These are phyloP conservation scores for Citrullus amarus DNA, from an alignment of 306 rosid genomes.

Conservation along the genomic window DNA sequence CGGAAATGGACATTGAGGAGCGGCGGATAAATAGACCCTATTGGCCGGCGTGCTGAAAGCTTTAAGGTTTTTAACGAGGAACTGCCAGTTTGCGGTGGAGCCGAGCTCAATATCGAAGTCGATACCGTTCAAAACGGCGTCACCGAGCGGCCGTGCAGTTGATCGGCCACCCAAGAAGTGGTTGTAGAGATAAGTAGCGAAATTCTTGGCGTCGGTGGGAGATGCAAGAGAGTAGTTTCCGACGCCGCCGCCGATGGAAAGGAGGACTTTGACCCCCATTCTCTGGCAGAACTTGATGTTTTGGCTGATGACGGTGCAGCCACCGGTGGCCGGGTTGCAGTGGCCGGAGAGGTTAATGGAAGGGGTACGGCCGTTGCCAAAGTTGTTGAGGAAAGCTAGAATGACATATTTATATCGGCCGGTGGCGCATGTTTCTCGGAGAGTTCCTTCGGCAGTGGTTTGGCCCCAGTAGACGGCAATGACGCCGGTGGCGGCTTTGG, in stretches of 20 bases:
- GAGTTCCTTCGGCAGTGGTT: slow-evolving; percentile 45
- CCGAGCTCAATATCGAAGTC: slow-evolving; percentile 69
- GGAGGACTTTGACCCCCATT: slow-evolving; percentile 42
- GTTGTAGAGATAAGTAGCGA: slow-evolving; percentile 37
- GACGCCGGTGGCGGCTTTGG: slow-evolving; percentile 22
- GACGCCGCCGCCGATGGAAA: slow-evolving; percentile 50
- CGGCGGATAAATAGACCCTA: slow-evolving; percentile 41
- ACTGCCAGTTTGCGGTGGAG: slow-evolving; percentile 21
- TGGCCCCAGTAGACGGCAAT: slow-evolving; percentile 69
- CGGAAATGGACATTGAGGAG: slow-evolving; percentile 72
- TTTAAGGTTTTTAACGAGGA: slow-evolving; percentile 34
- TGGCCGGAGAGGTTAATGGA: slow-evolving; percentile 54
- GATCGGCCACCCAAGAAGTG: slow-evolving; percentile 62
- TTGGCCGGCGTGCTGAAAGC: slow-evolving; percentile 4
- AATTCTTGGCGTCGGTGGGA: slow-evolving; percentile 25
- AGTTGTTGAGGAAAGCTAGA: slow-evolving; percentile 28
- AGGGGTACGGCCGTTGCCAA: slow-evolving; percentile 34
- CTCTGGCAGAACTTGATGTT: slow-evolving; percentile 41
- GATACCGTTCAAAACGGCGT: slow-evolving; percentile 54
- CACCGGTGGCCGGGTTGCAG: slow-evolving; percentile 34
- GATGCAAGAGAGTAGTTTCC: slow-evolving; percentile 51
- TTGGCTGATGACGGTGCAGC: slow-evolving; percentile 28
- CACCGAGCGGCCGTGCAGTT: slow-evolving; percentile 42
- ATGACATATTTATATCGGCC: slow-evolving; percentile 32
- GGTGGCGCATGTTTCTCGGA: slow-evolving; percentile 45